Evolutionary conservation across 139 green algal species (phyloP).

Genomic region (Chlamydomonas schloesseri): DNA sequence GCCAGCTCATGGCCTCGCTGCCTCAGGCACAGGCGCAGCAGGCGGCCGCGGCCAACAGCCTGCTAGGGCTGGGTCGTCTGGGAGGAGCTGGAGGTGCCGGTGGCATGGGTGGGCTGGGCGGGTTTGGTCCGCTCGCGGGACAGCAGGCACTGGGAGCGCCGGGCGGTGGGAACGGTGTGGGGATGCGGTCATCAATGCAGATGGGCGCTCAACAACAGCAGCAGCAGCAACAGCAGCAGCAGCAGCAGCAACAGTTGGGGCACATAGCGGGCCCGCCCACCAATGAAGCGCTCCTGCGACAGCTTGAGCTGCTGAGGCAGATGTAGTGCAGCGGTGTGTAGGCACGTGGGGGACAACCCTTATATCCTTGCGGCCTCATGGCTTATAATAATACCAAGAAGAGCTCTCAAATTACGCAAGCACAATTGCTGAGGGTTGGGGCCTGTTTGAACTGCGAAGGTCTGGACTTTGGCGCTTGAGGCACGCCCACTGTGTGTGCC

Average conservation of each 20-base stretch:
- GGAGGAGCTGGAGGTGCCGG: not conserved
- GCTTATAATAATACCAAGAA: too few species aligned
- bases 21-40: constrained; percentile 2
- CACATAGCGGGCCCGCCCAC: constrained; percentile 18
- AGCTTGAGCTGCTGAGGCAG: constrained; percentile 35
- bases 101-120: not conserved
- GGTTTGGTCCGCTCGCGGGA: not conserved
- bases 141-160: not conserved
- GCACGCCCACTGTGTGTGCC: too few species aligned
- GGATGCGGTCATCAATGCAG: not conserved
- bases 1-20: constrained; percentile 9
- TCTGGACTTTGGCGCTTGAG: too few species aligned
- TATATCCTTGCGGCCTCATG: too few species aligned
- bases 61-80: not conserved
- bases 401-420: too few species aligned
- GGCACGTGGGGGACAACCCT: too few species aligned
- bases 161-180: not conserved
- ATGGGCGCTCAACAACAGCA: not conserved
- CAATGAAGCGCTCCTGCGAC: constrained; percentile 23
- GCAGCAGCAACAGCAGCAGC: not conserved
- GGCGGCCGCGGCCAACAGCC: not conserved
- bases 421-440: too few species aligned
- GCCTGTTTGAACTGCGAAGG: too few species aligned
- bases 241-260: constrained; percentile 11
- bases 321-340: not conserved